Conservation (phyloP, 371 early-diverging fungal genomes). For the Mortierella sp. region DNA sequence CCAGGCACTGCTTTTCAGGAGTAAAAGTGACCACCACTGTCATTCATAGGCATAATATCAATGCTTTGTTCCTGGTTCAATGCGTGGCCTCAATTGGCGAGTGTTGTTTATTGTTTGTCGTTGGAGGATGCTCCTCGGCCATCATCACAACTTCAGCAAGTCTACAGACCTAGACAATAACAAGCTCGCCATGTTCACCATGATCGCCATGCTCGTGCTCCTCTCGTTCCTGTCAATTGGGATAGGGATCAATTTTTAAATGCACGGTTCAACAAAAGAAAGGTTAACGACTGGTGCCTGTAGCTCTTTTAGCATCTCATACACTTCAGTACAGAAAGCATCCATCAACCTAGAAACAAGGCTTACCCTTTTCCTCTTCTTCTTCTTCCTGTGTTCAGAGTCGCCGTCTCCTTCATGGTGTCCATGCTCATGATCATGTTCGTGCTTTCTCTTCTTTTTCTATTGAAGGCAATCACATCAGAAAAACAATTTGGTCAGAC, state of each 20-base stretch:
- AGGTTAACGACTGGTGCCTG: slow-evolving; percentile 7
- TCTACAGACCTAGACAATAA: slow-evolving; percentile 13
- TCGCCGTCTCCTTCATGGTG: slow-evolving; percentile 66
- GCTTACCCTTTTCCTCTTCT: slow-evolving; percentile 69
- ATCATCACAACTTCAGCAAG: background rate
- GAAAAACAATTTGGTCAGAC: background rate
- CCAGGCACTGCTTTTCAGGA: background rate
- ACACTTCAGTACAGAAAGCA: background rate
- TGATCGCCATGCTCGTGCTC: slow-evolving; percentile 39
- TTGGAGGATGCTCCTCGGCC: background rate
- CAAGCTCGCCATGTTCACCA: slow-evolving; percentile 25
- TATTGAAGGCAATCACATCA: slow-evolving; percentile 19
- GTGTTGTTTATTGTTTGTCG: background rate
- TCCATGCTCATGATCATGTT: slow-evolving; percentile 66
- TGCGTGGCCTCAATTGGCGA: background rate
- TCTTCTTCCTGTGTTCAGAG: slow-evolving; percentile 71
- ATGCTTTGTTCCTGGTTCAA: background rate
- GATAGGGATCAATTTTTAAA: background rate
- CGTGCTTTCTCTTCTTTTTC: slow-evolving; percentile 79
- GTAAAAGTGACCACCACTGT: background rate
- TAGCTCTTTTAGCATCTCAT: background rate
- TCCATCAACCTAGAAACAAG: background rate
- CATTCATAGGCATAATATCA: background rate
- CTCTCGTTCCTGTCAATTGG: slow-evolving; percentile 31
- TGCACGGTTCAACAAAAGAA: background rate